A percentile compares a stretch with the other conserved stretches of the same genome.
Conservation (phyloP, 164 flowering plant genomes). For the Vitis cinerea region DNA sequence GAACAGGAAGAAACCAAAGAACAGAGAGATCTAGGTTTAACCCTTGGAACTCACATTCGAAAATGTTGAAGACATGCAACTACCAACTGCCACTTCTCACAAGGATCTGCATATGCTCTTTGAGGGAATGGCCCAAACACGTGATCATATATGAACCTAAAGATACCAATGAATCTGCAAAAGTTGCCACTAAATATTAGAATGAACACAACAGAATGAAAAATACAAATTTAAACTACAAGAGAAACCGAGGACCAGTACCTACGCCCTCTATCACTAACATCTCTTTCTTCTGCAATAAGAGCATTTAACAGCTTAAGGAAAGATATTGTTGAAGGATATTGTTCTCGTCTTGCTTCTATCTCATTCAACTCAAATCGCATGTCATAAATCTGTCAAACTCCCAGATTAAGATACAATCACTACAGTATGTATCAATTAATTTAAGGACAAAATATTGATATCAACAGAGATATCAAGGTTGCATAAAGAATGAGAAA, state of each 20-base stretch:
- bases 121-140: slow-evolving; percentile 96
- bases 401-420: slow-evolving; percentile 8
- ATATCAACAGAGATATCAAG: too few species aligned
- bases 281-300: slow-evolving; percentile 79
- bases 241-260: slow-evolving; percentile 21
- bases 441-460: not conserved
- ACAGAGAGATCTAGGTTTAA: not conserved
- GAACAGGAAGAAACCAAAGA: not conserved
- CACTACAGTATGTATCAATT: not conserved
- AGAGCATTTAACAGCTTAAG: slow-evolving; percentile 87
- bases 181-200: slow-evolving; percentile 6
- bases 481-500: too few species aligned
- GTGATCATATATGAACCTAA: slow-evolving; percentile 87
- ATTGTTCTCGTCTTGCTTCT: slow-evolving; percentile 88
- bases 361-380: slow-evolving; percentile 93
- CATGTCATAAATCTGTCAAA: slow-evolving; percentile 93
- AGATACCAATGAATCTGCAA: slow-evolving; percentile 88
- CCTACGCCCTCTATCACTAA: slow-evolving; percentile 93
- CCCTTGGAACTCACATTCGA: slow-evolving; percentile 58
- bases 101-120: slow-evolving; percentile 94
- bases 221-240: not conserved
- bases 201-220: slow-evolving; percentile 3
- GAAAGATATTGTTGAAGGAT: slow-evolving; percentile 96
- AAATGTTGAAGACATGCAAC: slow-evolving; percentile 94
- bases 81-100: slow-evolving; percentile 95